Evolutionary conservation across 768 basidiomycete genomes (phyloP).

Genomic region (Pleurotus citrinopileatus): DNA sequence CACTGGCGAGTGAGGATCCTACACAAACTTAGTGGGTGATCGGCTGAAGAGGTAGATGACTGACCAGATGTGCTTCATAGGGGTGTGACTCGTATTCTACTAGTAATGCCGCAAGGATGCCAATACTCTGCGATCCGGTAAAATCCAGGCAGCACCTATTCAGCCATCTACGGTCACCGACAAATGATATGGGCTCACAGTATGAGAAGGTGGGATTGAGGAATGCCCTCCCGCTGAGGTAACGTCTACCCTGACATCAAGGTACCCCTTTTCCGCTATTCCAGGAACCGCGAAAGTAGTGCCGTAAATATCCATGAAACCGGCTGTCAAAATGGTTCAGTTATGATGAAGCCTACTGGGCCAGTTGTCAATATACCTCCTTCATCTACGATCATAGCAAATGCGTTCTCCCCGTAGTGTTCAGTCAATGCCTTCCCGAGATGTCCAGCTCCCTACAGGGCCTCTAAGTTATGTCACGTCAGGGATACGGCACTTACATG

Average conservation of each 20-base stretch:
- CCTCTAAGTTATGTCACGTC: not conserved
- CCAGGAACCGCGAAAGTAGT: slow-evolving; percentile 57
- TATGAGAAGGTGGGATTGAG: slow-evolving; percentile 79
- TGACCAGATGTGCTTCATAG: slow-evolving; percentile 46
- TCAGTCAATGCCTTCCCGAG: slow-evolving; percentile 47
- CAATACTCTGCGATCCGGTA: too few relatives aligned
- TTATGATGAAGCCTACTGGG: not conserved
- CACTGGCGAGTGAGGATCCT: slow-evolving; percentile 56
- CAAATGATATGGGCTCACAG: slow-evolving; percentile 36
- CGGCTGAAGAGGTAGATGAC: slow-evolving; percentile 11
- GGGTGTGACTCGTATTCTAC: slow-evolving; percentile 70
- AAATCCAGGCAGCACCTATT: too few relatives aligned
- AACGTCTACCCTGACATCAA: slow-evolving; percentile 64
- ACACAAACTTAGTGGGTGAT: not conserved
- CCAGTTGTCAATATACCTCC: slow-evolving; percentile 50
- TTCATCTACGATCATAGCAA: slow-evolving; percentile 86
- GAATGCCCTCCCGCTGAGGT: slow-evolving; percentile 80
- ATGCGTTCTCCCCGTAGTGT: slow-evolving; percentile 67
- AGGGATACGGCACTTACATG: slow-evolving; percentile 28
- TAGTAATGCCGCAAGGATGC: slow-evolving; percentile 71
- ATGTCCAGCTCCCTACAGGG: slow-evolving; percentile 49
- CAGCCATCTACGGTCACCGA: not conserved
- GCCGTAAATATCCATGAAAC: slow-evolving; percentile 48
- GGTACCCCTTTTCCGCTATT: slow-evolving; percentile 72
- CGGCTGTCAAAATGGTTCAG: slow-evolving; percentile 21